phyloP scores from a whole-genome alignment of 2,329 filamentous ascomycete species.

The Reticulascus tulasneorum region DNA sequence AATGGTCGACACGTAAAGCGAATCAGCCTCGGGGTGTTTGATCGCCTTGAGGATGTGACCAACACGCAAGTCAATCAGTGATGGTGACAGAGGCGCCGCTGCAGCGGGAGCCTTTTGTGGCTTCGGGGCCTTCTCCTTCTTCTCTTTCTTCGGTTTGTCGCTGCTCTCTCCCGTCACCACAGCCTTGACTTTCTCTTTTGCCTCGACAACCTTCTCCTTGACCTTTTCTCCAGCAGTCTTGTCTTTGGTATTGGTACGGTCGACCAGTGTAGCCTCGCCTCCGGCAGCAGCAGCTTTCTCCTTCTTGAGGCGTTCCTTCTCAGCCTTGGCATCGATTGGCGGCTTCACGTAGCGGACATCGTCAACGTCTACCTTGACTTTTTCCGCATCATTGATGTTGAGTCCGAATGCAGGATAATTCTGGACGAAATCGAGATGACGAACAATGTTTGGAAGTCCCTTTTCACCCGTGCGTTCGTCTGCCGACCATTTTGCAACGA shows the following conservation, averaged over 20 bases:
- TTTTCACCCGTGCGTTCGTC: constrained; percentile 88
- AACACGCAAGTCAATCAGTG: constrained; percentile 89
- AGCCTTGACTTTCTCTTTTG: constrained; percentile 45
- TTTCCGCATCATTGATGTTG: constrained; percentile 65
- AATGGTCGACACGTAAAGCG: constrained; percentile 91
- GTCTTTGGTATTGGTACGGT: constrained; percentile 59
- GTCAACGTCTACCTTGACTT: constrained; percentile 73
- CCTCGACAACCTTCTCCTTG: constrained; percentile 40
- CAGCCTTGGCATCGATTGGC: constrained; percentile 83
- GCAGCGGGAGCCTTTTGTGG: constrained; percentile 62
- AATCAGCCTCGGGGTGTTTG: constrained; percentile 95
- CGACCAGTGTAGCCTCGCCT: constrained; percentile 48
- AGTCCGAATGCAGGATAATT: constrained; percentile 75
- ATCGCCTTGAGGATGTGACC: constrained; percentile 96
- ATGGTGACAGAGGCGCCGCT: constrained; percentile 74
- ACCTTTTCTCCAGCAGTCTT: constrained; percentile 48
- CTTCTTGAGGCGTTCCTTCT: constrained; percentile 96
- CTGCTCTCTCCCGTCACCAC: constrained; percentile 30
- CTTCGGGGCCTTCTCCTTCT: constrained; percentile 85
- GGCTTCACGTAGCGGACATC: constrained; percentile 86
- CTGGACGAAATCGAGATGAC: constrained; percentile 91
- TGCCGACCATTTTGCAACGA: constrained; percentile 73
- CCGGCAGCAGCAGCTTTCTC: constrained; percentile 74
- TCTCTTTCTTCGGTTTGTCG: constrained; percentile 68
- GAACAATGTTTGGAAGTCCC: constrained; percentile 86